Evolutionary conservation across 2,329 filamentous ascomycete species (phyloP).

Genomic region (Seiridium unicorne): DNA sequence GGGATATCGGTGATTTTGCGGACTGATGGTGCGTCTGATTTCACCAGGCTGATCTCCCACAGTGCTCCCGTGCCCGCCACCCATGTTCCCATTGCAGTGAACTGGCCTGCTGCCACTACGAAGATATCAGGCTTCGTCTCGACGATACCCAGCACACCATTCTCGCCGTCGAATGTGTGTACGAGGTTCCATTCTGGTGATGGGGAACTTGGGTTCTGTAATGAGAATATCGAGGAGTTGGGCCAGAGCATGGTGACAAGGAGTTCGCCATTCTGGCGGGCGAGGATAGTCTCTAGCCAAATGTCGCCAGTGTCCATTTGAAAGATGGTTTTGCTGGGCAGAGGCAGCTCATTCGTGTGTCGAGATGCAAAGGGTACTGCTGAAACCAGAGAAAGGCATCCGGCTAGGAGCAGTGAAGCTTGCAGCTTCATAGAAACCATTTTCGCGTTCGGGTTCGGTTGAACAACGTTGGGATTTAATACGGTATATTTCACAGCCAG

Average conservation of each 20-base stretch:
- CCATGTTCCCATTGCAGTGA: conserved; percentile 2
- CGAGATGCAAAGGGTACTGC: no score
- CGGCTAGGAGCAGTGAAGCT: no score
- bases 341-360: no score
- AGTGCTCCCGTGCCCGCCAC: conserved; percentile 12
- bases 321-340: not conserved
- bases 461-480: no score
- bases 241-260: conserved; percentile 25
- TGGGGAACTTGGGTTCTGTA: conserved; percentile 12
- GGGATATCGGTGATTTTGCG: conserved; percentile 15
- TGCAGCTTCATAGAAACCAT: no score
- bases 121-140: conserved; percentile 21
- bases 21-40: not conserved
- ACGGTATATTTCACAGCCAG: no score
- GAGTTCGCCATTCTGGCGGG: conserved; percentile 24
- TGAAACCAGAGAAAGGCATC: no score
- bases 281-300: conserved; percentile 28
- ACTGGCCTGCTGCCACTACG: conserved; percentile 14
- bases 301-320: conserved; percentile 10
- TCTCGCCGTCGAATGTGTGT: conserved; percentile 20
- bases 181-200: conserved; percentile 14
- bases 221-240: conserved; percentile 18
- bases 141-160: conserved; percentile 25
- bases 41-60: conserved; percentile 9
- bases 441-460: no score